Evolutionary conservation across 495 filamentous ascomycete genomes (phyloP).

Genomic region (Niebla homalea): DNA sequence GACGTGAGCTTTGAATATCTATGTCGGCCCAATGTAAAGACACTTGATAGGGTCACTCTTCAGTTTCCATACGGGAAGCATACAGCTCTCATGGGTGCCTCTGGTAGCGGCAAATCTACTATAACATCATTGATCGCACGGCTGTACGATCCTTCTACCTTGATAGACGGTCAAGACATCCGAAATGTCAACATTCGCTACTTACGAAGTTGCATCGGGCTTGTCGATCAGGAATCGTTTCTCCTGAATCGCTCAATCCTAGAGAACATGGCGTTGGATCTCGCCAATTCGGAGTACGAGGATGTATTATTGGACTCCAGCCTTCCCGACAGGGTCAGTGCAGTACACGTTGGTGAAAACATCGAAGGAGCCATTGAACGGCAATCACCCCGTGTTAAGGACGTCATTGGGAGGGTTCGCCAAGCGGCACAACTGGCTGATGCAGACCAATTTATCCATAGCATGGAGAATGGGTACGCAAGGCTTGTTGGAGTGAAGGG

Average conservation of each 20-base stretch:
- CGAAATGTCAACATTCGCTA: slow-evolving; percentile 68
- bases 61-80: slow-evolving; percentile 41
- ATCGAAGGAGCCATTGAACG: slow-evolving; percentile 21
- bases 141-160: slow-evolving; percentile 43
- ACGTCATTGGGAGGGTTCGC: slow-evolving; percentile 28
- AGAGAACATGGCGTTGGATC: slow-evolving; percentile 55
- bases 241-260: slow-evolving; percentile 52
- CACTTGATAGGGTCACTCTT: slow-evolving; percentile 35
- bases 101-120: slow-evolving; percentile 62
- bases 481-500: slow-evolving; percentile 44
- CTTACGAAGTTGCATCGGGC: slow-evolving; percentile 73
- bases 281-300: slow-evolving; percentile 43
- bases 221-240: slow-evolving; percentile 56
- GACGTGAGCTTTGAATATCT: slow-evolving; percentile 51
- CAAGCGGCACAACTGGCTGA: slow-evolving; percentile 31
- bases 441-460: slow-evolving; percentile 30
- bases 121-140: slow-evolving; percentile 50
- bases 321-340: slow-evolving; percentile 23
- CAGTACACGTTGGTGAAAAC: slow-evolving; percentile 26
- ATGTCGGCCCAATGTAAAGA: slow-evolving; percentile 37
- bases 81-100: slow-evolving; percentile 55
- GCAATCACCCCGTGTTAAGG: slow-evolving; percentile 21
- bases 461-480: slow-evolving; percentile 36
- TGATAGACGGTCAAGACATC: slow-evolving; percentile 68
- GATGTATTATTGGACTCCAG: slow-evolving; percentile 26